These are phyloP conservation scores for Viridothelium virens DNA, from an alignment of 495 filamentous ascomycete species.

Conservation along the genomic window DNA sequence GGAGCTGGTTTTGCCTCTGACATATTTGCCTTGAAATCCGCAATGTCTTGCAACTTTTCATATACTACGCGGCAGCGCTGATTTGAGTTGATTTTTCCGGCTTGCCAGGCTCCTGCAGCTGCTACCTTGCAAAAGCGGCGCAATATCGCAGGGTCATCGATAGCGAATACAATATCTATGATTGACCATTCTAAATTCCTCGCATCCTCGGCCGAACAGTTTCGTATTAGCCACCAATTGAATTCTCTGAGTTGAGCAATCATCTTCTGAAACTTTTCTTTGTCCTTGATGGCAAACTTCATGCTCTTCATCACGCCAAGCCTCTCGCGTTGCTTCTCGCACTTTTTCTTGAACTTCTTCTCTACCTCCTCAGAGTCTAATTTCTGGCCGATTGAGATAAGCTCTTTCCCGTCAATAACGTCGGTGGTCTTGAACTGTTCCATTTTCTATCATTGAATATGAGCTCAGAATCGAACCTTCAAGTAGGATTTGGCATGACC, in stretches of 20 bases:
- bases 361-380: background rate
- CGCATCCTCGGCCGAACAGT: background rate
- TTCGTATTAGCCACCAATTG: background rate
- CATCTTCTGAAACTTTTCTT: background rate
- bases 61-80: background rate
- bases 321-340: background rate
- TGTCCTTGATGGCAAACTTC: background rate
- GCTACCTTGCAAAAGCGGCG: background rate
- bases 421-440: background rate
- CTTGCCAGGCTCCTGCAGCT: no score
- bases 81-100: no score
- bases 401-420: background rate
- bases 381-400: background rate
- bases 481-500: no score
- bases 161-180: background rate
- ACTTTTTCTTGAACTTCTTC: background rate
- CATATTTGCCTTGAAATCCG: background rate
- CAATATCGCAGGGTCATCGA: background rate
- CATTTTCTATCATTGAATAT: no score
- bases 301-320: background rate
- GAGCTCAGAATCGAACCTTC: no score
- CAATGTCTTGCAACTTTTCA: background rate
- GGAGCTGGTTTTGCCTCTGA: background rate
- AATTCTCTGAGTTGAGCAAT: background rate
- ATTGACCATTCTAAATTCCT: background rate